phyloP scores from a whole-genome alignment of 1,284 basidiomycete species.

The Moesziomyces aphidis region DNA sequence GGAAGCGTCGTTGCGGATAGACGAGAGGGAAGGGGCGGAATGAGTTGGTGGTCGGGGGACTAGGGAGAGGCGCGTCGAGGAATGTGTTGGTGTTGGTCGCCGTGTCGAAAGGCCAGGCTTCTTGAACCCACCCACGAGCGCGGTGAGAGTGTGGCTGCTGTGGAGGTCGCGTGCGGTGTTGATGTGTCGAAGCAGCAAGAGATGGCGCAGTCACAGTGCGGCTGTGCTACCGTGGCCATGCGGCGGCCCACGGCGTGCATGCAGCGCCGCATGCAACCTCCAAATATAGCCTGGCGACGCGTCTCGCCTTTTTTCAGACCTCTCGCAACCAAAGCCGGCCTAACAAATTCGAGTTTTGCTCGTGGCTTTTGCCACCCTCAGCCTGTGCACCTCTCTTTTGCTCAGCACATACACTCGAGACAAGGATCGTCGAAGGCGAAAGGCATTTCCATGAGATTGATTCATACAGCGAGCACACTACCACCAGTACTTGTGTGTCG shows the following conservation, averaged over 20 bases:
- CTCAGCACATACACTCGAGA: not conserved
- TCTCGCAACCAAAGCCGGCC: no score
- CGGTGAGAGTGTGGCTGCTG: not conserved
- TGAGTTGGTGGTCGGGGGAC: no score
- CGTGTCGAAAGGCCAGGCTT: no score
- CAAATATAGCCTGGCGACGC: not conserved
- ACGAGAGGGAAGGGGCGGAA: not conserved
- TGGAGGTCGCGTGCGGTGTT: not conserved
- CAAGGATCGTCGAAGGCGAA: not conserved
- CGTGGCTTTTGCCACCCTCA: not conserved
- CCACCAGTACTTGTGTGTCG: slow-evolving; percentile 54
- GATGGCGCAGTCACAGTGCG: not conserved
- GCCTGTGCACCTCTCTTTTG: no score
- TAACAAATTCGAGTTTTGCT: not conserved
- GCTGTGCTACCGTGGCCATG: not conserved
- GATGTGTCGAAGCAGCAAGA: not conserved
- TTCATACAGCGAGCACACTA: not conserved
- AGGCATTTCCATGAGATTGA: not conserved
- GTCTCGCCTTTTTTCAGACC: not conserved
- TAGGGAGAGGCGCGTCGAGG: no score
- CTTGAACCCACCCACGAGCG: no score
- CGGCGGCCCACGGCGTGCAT: not conserved
- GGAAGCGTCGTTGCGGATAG: not conserved
- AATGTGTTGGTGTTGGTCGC: no score
- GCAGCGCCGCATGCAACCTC: not conserved